Evolutionary conservation across 2,329 filamentous ascomycete species (phyloP).

Genomic region (Endocalyx cinctus): DNA sequence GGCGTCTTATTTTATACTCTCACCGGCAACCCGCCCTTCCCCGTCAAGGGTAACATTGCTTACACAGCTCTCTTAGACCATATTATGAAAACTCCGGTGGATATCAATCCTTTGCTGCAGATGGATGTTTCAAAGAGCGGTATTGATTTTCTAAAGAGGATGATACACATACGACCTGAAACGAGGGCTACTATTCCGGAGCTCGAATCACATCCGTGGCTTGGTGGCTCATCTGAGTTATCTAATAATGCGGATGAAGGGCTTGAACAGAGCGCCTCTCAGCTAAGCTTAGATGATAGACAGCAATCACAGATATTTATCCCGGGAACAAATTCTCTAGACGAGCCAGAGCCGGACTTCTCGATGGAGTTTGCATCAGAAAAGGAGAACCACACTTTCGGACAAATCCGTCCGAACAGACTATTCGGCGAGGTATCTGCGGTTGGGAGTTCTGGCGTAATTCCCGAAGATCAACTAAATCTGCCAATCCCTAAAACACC

Average conservation of each 20-base stretch:
- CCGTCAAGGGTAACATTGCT: constrained; percentile 68
- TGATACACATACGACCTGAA: constrained; percentile 77
- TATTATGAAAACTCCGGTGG: constrained; percentile 75
- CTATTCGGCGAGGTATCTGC: constrained; percentile 57
- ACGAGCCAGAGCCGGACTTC: constrained; percentile 33
- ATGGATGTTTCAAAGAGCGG: constrained; percentile 59
- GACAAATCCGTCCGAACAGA: constrained; percentile 39
- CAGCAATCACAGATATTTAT: constrained; percentile 21
- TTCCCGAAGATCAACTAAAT: constrained; percentile 45
- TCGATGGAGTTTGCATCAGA: constrained; percentile 65
- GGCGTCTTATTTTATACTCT: constrained; percentile 86
- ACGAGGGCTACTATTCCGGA: constrained; percentile 68
- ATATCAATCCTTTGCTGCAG: constrained; percentile 58
- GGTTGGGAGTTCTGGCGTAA: constrained; percentile 48
- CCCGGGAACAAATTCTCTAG: constrained; percentile 20
- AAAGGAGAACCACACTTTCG: constrained; percentile 72
- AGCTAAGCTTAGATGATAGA: constrained; percentile 56
- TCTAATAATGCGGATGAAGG: constrained; percentile 61
- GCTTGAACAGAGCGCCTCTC: constrained; percentile 55
- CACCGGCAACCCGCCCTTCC: constrained; percentile 76
- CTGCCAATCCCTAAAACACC: constrained; percentile 34
- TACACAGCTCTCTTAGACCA: constrained; percentile 76
- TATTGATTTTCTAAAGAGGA: constrained; percentile 69
- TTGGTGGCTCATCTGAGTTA: constrained; percentile 48
- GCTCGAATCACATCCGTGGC: constrained; percentile 71